Base-by-base conservation (phyloP, 345 rosid genomes). In the Sonneratia alba region DNA sequence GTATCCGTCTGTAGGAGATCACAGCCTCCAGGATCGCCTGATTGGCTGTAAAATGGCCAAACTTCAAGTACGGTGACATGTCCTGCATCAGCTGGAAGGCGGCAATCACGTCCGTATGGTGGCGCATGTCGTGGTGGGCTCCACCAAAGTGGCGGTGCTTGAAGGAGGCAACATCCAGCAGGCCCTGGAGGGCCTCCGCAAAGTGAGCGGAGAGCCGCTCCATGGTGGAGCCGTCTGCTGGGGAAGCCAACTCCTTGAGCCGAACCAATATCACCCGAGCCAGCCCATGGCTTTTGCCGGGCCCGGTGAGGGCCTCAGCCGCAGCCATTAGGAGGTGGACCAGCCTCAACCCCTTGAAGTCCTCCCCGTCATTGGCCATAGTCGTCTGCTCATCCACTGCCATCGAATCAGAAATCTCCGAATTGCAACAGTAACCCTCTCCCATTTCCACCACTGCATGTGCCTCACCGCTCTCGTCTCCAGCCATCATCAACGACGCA, bases 181-280 rank as follows among this genome's bases (percentile, higher is more conserved):
- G 55, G 51, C 76, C 77, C 57, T 85, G 86, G 34, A 93, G 84
- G 66, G 92, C 97, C 4, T 88, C 88, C 10, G 97, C 86, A 68
- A 93, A 93, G 68, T 87, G 80, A 27, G 94, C 92, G 0, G 96
- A 96, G 74, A 93, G 70, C 67, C 97, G 81, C 80, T 88, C 98
- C 98, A 93, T 89, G 83, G 86, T 93, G 76, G 90, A 83, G 68
- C 81, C 87, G 69, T 82, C 87, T 34, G 62, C 70, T 7, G 88
- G 83, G 79, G 96, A 89, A 45, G 83, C 92, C 88, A 93, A 83
- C 68, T 88, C 95, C 84, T 88, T 89, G 87, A 93, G 96, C 90
- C 91, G 94, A 83, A 85, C 81, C 87, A 93, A 87, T 88, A 93
- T 81, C 87, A 93, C 98, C 56, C 88, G 87, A 78, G 91, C 91